Evolutionary conservation across 2,329 filamentous ascomycete species (phyloP).

Genomic region (Parafenestella ontariensis): DNA sequence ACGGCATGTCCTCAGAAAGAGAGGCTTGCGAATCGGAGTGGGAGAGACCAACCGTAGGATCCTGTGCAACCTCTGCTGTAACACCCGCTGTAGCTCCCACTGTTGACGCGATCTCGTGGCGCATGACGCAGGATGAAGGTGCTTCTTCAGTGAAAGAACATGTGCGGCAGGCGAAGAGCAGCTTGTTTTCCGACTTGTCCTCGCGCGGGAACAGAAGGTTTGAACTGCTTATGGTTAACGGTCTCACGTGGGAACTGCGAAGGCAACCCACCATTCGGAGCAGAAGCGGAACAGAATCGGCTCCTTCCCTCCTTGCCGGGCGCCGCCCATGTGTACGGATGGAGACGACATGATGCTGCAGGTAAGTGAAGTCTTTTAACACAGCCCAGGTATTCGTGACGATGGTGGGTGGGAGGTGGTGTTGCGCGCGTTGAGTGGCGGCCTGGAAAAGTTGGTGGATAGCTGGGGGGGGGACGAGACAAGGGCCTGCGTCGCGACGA

Average conservation of each 20-base stretch:
- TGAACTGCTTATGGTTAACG: conserved; percentile 62
- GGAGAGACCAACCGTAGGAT: conserved; percentile 90
- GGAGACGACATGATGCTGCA: conserved; percentile 47
- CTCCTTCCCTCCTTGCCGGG: conserved; percentile 56
- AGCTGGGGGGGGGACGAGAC: neutral
- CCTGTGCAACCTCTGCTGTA: conserved; percentile 93
- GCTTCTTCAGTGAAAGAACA: conserved; percentile 91
- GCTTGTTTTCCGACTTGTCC: conserved; percentile 79
- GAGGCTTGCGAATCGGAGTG: conserved; percentile 39
- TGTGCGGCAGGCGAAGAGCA: conserved; percentile 95
- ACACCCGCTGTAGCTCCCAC: conserved; percentile 96
- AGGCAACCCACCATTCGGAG: conserved; percentile 77
- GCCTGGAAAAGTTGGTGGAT: neutral
- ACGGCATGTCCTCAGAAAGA: conserved; percentile 46
- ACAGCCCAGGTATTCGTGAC: neutral
- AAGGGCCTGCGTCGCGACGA: neutral
- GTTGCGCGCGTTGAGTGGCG: neutral
- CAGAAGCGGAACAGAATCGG: conserved; percentile 98
- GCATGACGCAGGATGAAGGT: conserved; percentile 89
- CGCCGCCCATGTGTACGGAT: conserved; percentile 43
- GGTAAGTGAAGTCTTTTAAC: neutral
- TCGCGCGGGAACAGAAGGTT: conserved; percentile 99
- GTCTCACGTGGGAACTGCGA: neutral
- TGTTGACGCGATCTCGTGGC: conserved; percentile 89
- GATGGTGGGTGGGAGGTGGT: neutral